A percentile compares a stretch with the other conserved stretches of the same genome.
Evolutionary conservation across 78 protist species (phyloP).

Genomic region (Dictyostelium intermedium): DNA sequence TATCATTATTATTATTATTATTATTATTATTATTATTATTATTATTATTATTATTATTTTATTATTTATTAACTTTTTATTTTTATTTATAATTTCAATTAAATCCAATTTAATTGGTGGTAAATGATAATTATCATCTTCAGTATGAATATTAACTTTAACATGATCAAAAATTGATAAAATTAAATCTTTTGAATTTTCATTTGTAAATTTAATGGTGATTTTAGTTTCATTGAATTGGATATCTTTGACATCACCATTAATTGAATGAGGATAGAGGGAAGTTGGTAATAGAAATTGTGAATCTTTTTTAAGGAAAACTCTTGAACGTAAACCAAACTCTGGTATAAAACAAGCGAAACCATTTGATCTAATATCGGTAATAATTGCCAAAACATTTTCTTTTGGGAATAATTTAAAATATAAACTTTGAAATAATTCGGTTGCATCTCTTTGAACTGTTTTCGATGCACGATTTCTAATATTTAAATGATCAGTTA

Average conservation of each 20-base stretch:
- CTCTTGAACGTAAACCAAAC: slow-evolving; percentile 34
- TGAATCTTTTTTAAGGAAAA: slow-evolving; percentile 3
- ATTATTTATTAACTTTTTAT: not conserved
- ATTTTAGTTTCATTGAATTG: not conserved
- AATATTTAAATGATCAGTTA: slow-evolving; percentile 72
- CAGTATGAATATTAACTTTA: slow-evolving; percentile 29
- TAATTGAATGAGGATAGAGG: not conserved
- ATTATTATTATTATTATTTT: not conserved
- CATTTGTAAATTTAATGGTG: not conserved
- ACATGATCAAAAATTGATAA: slow-evolving; percentile 41
- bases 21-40: not conserved
- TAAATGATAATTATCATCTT: slow-evolving; percentile 38
- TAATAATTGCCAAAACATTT: slow-evolving; percentile 35
- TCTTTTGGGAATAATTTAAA: slow-evolving; percentile 22
- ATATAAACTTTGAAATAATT: slow-evolving; percentile 67
- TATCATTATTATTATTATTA: not conserved
- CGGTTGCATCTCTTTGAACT: slow-evolving; percentile 78
- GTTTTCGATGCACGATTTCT: slow-evolving; percentile 60
- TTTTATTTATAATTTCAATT: not conserved
- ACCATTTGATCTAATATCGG: slow-evolving; percentile 52
- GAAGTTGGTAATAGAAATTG: not conserved
- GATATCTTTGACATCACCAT: not conserved
- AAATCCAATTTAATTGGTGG: slow-evolving; percentile 48
- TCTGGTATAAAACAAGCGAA: slow-evolving; percentile 27
- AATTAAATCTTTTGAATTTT: not conserved